A percentile compares a stretch with the other conserved stretches of the same genome.
Conservation (phyloP, 371 early-diverging fungal genomes). For the Apophysomyces sp. region DNA sequence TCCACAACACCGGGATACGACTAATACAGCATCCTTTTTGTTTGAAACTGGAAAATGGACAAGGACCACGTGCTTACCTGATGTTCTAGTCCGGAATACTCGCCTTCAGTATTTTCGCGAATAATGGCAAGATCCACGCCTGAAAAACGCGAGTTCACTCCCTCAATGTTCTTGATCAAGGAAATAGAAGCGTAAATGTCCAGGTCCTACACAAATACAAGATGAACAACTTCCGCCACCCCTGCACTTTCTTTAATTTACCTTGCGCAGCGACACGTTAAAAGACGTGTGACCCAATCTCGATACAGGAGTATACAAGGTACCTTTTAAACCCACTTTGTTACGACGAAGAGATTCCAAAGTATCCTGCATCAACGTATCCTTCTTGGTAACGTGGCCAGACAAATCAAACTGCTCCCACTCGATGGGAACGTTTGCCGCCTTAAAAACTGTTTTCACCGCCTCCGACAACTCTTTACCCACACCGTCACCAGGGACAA, state of each 20-base stretch:
- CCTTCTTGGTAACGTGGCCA: conserved; percentile 77
- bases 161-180: conserved; percentile 82
- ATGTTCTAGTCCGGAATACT: conserved; percentile 98
- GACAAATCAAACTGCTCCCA: conserved; percentile 95
- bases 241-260: not conserved
- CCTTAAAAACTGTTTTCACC: conserved; percentile 92
- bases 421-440: conserved; percentile 89
- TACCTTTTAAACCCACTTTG: conserved; percentile 97
- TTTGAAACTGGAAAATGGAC: not conserved
- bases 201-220: conserved; percentile 52
- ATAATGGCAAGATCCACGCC: conserved; percentile 95
- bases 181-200: conserved; percentile 95
- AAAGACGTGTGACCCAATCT: conserved; percentile 84
- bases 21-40: conserved; percentile 24
- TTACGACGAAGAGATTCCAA: conserved; percentile 89
- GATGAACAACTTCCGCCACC: not conserved
- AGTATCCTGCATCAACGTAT: conserved; percentile 78
- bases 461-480: conserved; percentile 89
- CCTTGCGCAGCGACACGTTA: conserved; percentile 93
- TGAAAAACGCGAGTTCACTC: conserved; percentile 80
- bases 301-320: conserved; percentile 89
- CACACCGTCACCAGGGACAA: conserved; percentile 98
- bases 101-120: conserved; percentile 99
- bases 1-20: conserved; percentile 97
- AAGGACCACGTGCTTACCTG: conserved; percentile 43